phyloP scores from a whole-genome alignment of 1,284 basidiomycete genomes.

The Melampsora occidentalis region DNA sequence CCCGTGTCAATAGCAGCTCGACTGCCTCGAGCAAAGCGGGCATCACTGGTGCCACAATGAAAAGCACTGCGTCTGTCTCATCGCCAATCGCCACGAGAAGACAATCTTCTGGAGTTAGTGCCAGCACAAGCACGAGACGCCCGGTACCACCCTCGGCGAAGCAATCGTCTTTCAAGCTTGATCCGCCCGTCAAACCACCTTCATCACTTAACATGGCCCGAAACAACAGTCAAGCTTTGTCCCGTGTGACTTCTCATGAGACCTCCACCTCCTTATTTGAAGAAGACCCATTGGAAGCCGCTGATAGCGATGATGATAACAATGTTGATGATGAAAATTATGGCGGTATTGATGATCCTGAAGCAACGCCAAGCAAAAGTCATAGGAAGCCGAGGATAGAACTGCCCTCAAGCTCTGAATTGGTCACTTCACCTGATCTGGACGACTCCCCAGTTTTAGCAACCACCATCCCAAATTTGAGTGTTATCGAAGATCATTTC shows the following conservation, averaged over 20 bases:
- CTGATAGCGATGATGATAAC: constrained; percentile 5
- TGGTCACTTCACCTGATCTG: constrained; percentile 5
- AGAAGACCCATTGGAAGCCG: constrained; percentile 27
- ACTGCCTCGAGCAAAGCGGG: neutral
- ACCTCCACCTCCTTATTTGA: constrained; percentile 32
- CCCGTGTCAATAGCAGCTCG: neutral
- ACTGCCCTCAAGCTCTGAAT: neutral
- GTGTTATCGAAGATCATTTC: constrained; percentile 55
- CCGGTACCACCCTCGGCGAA: neutral
- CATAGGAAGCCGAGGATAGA: neutral
- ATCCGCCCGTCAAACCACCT: constrained; percentile 8
- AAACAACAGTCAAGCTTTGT: constrained; percentile 21
- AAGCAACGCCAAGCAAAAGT: constrained; percentile 17
- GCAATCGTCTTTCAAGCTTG: neutral
- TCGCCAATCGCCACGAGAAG: neutral
- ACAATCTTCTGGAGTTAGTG: neutral
- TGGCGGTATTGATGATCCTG: constrained; percentile 15
- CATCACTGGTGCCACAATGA: neutral
- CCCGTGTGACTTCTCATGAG: neutral
- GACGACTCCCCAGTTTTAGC: constrained; percentile 24
- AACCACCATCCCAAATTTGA: neutral
- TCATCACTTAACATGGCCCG: neutral
- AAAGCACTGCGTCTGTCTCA: neutral
- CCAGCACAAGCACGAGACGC: neutral
- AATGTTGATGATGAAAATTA: constrained; percentile 17